Evolutionary conservation across 2,329 filamentous ascomycete species (phyloP).

Genomic region (Neodidymelliopsis sp.): DNA sequence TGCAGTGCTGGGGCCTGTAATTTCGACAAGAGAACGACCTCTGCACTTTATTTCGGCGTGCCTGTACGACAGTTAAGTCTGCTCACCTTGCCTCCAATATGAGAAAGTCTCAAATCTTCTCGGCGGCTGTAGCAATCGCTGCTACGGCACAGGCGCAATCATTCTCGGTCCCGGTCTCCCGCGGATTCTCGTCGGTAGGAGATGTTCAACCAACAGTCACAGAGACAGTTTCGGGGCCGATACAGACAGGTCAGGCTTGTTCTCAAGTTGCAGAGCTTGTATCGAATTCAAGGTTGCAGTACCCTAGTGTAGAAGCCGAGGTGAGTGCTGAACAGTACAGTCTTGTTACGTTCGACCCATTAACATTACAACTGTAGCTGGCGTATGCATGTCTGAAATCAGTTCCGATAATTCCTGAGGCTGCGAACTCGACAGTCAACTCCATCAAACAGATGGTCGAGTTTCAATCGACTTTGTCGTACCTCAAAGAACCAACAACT

Average conservation of each 20-base stretch:
- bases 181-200: slow-evolving; percentile 24
- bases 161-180: not conserved
- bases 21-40: not conserved
- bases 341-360: not conserved
- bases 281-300: slow-evolving; percentile 11
- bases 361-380: slow-evolving; percentile 26
- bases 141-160: slow-evolving; percentile 27
- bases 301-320: slow-evolving; percentile 41
- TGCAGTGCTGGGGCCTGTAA: slow-evolving; percentile 6
- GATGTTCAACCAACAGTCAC: slow-evolving; percentile 40
- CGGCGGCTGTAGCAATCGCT: slow-evolving; percentile 27
- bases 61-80: not conserved
- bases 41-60: not conserved
- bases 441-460: slow-evolving; percentile 46
- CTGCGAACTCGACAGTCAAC: slow-evolving; percentile 37
- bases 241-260: slow-evolving; percentile 41
- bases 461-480: slow-evolving; percentile 52
- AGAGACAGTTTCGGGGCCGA: slow-evolving; percentile 37
- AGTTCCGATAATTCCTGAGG: slow-evolving; percentile 41
- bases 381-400: slow-evolving; percentile 48
- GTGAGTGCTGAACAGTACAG: slow-evolving; percentile 15
- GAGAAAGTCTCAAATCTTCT: slow-evolving; percentile 27
- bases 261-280: slow-evolving; percentile 34
- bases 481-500: slow-evolving; percentile 49
- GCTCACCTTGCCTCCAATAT: slow-evolving; percentile 16